These are phyloP conservation scores for Xylaria digitata DNA, from an alignment of 2,329 filamentous ascomycete genomes.

Conservation along the genomic window DNA sequence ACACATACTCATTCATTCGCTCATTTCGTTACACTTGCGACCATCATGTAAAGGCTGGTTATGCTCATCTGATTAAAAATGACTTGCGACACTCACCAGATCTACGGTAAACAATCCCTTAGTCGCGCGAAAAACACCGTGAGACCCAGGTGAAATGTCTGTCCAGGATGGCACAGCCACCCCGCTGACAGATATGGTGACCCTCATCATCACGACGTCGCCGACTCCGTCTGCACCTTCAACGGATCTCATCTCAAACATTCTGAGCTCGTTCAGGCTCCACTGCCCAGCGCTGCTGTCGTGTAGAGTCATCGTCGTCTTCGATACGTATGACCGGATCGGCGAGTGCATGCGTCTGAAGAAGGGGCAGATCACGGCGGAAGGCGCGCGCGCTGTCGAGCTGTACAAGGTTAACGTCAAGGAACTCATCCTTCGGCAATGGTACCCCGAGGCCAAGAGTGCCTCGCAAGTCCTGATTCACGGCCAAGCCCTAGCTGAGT, in stretches of 20 bases:
- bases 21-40: background rate
- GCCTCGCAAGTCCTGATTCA: constrained; percentile 28
- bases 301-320: constrained; percentile 62
- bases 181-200: constrained; percentile 47
- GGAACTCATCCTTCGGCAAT: constrained; percentile 53
- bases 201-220: constrained; percentile 65
- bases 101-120: background rate
- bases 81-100: background rate
- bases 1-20: no score
- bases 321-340: constrained; percentile 64
- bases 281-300: constrained; percentile 56
- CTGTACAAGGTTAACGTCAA: constrained; percentile 62
- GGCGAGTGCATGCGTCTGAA: constrained; percentile 59
- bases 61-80: constrained; percentile 3
- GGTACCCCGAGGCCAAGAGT: constrained; percentile 26
- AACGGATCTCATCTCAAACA: constrained; percentile 61
- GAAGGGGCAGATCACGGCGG: constrained; percentile 62
- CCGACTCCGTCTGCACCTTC: constrained; percentile 66
- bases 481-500: constrained; percentile 57
- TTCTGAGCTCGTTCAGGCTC: constrained; percentile 58
- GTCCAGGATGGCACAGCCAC: constrained; percentile 23
- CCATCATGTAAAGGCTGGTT: background rate
- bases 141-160: constrained; percentile 29
- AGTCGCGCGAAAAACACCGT: background rate
- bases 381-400: constrained; percentile 56